phyloP scores from a whole-genome alignment of 257 asterid genomes.

The Solanum chmielewskii region DNA sequence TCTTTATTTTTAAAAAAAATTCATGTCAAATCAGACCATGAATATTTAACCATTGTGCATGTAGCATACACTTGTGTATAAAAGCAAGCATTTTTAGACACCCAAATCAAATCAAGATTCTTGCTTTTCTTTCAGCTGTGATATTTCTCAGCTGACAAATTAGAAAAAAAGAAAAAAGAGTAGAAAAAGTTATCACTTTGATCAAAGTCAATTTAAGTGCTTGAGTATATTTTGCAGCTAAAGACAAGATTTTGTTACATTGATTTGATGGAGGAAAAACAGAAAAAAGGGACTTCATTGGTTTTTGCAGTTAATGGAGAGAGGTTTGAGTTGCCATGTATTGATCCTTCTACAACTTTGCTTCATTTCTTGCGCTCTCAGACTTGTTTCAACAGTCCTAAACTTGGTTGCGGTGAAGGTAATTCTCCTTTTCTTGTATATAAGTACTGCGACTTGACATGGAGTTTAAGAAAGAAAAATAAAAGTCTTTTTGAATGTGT shows the following conservation, averaged over 20 bases:
- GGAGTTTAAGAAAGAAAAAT: too few relatives aligned
- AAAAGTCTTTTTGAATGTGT: background rate
- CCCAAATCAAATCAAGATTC: background rate
- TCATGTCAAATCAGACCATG: too few relatives aligned
- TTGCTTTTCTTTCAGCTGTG: background rate
- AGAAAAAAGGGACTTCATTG: slow-evolving; percentile 12
- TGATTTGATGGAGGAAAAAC: background rate
- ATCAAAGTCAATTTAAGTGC: background rate
- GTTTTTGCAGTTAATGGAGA: slow-evolving; percentile 60
- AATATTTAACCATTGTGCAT: too few relatives aligned
- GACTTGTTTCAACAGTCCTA: slow-evolving; percentile 63
- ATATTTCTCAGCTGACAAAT: background rate
- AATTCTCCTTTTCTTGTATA: background rate
- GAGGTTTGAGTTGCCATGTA: slow-evolving; percentile 41
- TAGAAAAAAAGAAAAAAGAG: background rate
- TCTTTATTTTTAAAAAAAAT: too few relatives aligned
- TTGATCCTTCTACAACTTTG: slow-evolving; percentile 65
- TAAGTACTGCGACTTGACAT: background rate
- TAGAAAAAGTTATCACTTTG: background rate
- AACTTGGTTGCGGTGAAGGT: slow-evolving; percentile 84
- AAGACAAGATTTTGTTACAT: background rate
- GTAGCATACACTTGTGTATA: background rate
- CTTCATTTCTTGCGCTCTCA: slow-evolving; percentile 53
- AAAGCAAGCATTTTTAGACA: background rate
- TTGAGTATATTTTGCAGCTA: background rate